phyloP scores from a whole-genome alignment of 2,329 filamentous ascomycete species.

The Arthroderma sp. region DNA sequence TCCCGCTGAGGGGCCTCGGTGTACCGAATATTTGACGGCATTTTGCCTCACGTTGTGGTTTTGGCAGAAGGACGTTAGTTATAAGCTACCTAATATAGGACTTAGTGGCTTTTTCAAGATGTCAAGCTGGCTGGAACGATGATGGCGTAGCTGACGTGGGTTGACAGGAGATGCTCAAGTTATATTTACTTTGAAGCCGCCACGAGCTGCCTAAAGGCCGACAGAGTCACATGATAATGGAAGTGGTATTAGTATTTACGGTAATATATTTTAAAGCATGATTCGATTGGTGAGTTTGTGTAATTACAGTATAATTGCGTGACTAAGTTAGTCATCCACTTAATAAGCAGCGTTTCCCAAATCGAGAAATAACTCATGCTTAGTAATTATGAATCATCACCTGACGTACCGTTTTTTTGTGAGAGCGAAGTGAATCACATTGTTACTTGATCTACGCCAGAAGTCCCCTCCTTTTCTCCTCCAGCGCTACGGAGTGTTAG shows the following conservation, averaged over 20 bases:
- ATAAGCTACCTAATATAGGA: not conserved
- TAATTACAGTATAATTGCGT: not conserved
- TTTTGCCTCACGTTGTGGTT: slow-evolving; percentile 24
- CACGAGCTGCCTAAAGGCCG: not conserved
- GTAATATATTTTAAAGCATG: not conserved
- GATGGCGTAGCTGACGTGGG: not conserved
- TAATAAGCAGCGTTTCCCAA: too few relatives aligned
- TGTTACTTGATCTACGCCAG: too few relatives aligned
- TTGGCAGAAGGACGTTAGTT: not conserved
- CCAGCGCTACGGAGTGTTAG: too few relatives aligned
- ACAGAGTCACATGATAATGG: not conserved
- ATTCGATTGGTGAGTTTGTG: not conserved
- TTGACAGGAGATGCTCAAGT: not conserved
- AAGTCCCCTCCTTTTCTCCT: too few relatives aligned
- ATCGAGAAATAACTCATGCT: too few relatives aligned
- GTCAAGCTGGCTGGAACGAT: not conserved
- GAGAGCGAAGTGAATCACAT: too few relatives aligned
- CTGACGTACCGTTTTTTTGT: too few relatives aligned
- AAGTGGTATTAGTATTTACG: not conserved
- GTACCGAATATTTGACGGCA: slow-evolving; percentile 73
- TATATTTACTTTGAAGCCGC: not conserved
- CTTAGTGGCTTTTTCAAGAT: not conserved
- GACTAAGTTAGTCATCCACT: too few relatives aligned
- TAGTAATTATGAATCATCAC: too few relatives aligned
- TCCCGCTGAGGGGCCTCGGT: slow-evolving; percentile 72